phyloP scores from a whole-genome alignment of 2,329 filamentous ascomycete species.

The Alternaria infectoria region DNA sequence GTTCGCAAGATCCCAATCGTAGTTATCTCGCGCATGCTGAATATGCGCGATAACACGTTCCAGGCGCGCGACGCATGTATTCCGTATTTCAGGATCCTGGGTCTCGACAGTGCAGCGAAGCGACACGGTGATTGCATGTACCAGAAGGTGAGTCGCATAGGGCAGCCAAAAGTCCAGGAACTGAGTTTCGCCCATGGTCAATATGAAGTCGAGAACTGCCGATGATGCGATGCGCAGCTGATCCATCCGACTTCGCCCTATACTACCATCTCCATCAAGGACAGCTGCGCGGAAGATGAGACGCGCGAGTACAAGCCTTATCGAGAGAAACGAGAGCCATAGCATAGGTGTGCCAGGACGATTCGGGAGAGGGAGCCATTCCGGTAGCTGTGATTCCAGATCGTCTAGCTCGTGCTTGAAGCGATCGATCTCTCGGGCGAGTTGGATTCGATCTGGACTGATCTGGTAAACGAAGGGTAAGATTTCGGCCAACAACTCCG shows the following conservation, averaged over 20 bases:
- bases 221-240: slow-evolving; percentile 59
- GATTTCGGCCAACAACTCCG: slow-evolving; percentile 49
- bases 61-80: slow-evolving; percentile 55
- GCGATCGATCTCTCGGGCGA: slow-evolving; percentile 37
- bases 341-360: slow-evolving; percentile 46
- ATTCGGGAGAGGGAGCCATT: slow-evolving; percentile 39
- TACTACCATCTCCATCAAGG: slow-evolving; percentile 28
- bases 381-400: slow-evolving; percentile 43
- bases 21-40: slow-evolving; percentile 55
- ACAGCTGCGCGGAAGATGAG: slow-evolving; percentile 43
- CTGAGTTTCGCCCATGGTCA: slow-evolving; percentile 54
- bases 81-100: slow-evolving; percentile 53
- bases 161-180: slow-evolving; percentile 61
- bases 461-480: slow-evolving; percentile 49
- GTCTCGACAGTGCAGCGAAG: slow-evolving; percentile 61
- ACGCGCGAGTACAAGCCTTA: slow-evolving; percentile 49
- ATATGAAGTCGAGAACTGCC: slow-evolving; percentile 58
- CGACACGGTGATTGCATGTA: slow-evolving; percentile 60
- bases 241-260: slow-evolving; percentile 44
- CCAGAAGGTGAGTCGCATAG: slow-evolving; percentile 59
- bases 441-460: slow-evolving; percentile 33
- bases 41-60: slow-evolving; percentile 57
- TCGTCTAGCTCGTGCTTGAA: slow-evolving; percentile 44
- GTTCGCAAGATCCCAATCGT: slow-evolving; percentile 63
- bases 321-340: slow-evolving; percentile 50